Base-by-base conservation (phyloP, 352 stramenopile genomes). In the Pythium angustatum region DNA sequence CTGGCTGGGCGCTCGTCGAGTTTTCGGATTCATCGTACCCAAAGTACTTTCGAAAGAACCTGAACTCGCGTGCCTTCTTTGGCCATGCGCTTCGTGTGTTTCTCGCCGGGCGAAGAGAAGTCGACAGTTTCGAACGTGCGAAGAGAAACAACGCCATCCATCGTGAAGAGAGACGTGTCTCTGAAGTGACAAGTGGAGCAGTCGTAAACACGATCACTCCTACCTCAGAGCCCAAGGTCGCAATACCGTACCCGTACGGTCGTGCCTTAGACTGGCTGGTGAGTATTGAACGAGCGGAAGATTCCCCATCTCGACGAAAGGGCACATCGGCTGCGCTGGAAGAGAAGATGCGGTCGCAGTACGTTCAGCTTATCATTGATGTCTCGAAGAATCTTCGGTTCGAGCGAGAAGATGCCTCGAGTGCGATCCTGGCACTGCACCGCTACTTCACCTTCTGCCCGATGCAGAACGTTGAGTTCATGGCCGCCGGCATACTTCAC, bases 231-330 rank as follows among this genome's bases (percentile, higher is more conserved):
- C 5, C 6, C 21, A 22, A 26, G 24, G 31, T 30, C 2, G 5
- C 52, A 4, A 49, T 40, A 40, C 22, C 72, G 43, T 93, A 86
- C 19, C 40, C 61, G n/a, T 68, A 56, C 52, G 87, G 87, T 5
- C 80, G 83, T 11, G 80, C 84, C 55, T 66, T 96, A 7, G 81
- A 93, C 47, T 96, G 87, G 87, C 65, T 90, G 9, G 80, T 93
- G 15, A 80, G 62, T 0, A 66, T 82, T 45, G 78, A 88, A 5
- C 66, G 87, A 27, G 54, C 85, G 24, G 78, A 83, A 30, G 58
- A 89, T 44, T 84, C 86, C 2, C 79, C 86, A 5, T 83, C 78
- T 30, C 83, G 87, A 21, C 75, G 78, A 1, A 56, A 57, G 22
- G 77, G 77, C 0, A 76, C 91, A n/a, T 93, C 86, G 15, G 48